A percentile compares a stretch with the other conserved stretches of the same genome.
These are phyloP conservation scores for Solanum microdontum DNA, from an alignment of 257 asterid genomes.

Conservation along the genomic window DNA sequence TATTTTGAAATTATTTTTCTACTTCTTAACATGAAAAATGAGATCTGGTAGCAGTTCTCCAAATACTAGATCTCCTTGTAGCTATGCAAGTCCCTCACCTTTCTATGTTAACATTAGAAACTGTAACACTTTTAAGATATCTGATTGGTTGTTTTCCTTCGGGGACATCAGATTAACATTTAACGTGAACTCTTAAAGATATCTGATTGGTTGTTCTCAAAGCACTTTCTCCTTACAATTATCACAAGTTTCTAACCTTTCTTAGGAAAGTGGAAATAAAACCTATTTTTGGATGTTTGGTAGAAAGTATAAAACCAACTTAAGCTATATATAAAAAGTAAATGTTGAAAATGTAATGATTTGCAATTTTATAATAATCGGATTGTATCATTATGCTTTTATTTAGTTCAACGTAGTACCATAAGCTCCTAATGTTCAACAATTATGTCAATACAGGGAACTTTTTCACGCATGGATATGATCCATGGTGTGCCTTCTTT, in stretches of 20 bases:
- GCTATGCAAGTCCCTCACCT: background rate
- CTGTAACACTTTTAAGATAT: background rate
- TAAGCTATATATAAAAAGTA: background rate
- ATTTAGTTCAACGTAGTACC: background rate
- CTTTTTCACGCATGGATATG: background rate
- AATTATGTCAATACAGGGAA: background rate
- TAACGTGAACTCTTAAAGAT: background rate
- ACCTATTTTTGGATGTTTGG: background rate
- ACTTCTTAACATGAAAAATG: background rate
- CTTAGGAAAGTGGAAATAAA: background rate
- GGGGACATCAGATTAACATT: background rate
- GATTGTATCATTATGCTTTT: background rate
- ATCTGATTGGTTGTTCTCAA: background rate
- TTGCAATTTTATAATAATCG: background rate
- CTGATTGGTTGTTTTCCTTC: background rate
- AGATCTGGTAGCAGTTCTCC: background rate
- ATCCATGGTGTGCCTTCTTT: background rate
- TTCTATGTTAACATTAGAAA: background rate
- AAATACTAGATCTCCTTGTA: background rate
- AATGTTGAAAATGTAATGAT: background rate
- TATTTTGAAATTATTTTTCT: background rate
- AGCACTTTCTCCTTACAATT: background rate
- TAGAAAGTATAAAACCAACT: background rate
- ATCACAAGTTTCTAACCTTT: background rate
- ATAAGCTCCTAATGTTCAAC: background rate